Conservation (phyloP, 2,329 filamentous ascomycete species). For the Colletotrichum phormii region DNA sequence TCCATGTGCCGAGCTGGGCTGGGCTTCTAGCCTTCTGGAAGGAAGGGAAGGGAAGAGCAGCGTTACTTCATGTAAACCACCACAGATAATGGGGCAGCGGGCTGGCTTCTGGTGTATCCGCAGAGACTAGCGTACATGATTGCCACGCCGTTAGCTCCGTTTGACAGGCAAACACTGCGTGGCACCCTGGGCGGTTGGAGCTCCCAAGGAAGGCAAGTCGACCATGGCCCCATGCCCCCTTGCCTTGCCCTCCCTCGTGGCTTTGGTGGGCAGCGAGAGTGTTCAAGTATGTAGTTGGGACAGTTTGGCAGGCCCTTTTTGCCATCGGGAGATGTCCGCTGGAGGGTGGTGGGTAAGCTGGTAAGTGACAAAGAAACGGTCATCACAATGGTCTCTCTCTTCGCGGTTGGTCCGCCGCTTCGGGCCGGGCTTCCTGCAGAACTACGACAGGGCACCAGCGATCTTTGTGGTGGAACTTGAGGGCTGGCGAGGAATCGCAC, state of each 20-base stretch:
- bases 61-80: background rate
- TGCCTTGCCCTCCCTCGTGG: background rate
- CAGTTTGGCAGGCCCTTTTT: background rate
- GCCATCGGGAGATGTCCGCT: background rate
- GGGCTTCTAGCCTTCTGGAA: background rate
- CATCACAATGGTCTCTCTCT: background rate
- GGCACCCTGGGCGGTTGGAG: slow-evolving; percentile 32
- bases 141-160: slow-evolving; percentile 7
- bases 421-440: slow-evolving; percentile 20
- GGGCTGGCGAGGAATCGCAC: background rate
- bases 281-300: background rate
- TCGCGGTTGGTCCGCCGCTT: slow-evolving; percentile 8
- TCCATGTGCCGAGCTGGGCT: slow-evolving; percentile 1
- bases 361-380: background rate
- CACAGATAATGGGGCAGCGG: background rate
- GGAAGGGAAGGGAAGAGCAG: background rate
- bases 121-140: background rate
- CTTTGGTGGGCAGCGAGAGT: background rate
- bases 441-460: slow-evolving; percentile 11
- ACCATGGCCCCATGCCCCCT: background rate
- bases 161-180: slow-evolving; percentile 17
- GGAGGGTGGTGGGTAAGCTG: background rate
- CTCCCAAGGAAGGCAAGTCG: slow-evolving; percentile 22
- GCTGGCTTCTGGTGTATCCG: background rate
- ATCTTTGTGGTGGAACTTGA: slow-evolving; percentile 11